Base-by-base conservation (phyloP, 805 yeast species). In the Saccharomycopsis synnaedendra region DNA sequence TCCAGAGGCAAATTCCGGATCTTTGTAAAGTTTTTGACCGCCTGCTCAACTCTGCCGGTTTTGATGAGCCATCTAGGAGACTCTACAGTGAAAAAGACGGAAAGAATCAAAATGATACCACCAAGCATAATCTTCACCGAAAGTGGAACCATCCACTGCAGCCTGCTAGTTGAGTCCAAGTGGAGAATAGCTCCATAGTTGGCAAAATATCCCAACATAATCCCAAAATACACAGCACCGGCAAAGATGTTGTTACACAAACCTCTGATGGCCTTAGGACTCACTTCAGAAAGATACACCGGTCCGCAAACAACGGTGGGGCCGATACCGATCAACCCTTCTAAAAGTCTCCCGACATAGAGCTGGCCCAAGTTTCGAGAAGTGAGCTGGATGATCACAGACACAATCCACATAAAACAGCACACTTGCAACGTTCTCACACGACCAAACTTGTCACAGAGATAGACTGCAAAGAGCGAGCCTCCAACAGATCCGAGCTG, bases 401-500 rank as follows among this genome's bases (percentile, higher is more conserved):
- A 38, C 7, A 69, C 58, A 4, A 70, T 57, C 78, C 76, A 71
- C 19, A 66, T 52, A 1, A 66, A 38, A 54, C 75, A 70, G 27
- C 68, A 65, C 2, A 57, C 57, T 54, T 73, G 74, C 19, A 19
- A 19, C 19, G 19, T 19, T 19, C 19, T 19, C 19, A 19, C 44
- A 75, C 81, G 65, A 19, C 82, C 82, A 37, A 76, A 54, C 41
- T 62, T 63, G 55, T 77, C 82, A 37, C 70, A 72, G 1, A 73
- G 56, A 49, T 63, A 68, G 57, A 70, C 66, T 1, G 80, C 74
- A 28, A 75, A 45, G 10, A 75, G 45, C 27, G 78, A 64, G 19
- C 82, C 82, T 38, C 73, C 78, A 37, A 75, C 67, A 19, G 76
- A 70, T 3, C 79, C 79, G 32, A 76, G 57, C 55, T 73, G 78